These are phyloP conservation scores for Nemania sp. DNA, from an alignment of 2,329 filamentous ascomycete genomes.

Conservation along the genomic window DNA sequence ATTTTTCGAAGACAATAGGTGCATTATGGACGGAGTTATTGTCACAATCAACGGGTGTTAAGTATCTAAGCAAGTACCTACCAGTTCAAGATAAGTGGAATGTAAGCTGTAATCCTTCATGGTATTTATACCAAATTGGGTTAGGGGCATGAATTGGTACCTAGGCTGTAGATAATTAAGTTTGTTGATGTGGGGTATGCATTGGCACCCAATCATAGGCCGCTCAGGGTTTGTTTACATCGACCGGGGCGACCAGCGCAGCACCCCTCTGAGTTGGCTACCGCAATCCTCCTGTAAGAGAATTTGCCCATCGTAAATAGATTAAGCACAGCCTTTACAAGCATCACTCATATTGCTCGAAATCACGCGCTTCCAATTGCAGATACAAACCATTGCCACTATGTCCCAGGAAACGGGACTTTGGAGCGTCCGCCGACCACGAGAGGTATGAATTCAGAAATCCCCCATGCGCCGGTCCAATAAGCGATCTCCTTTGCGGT, in stretches of 20 bases:
- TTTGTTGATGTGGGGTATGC: slow-evolving; percentile 40
- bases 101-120: no score
- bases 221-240: slow-evolving; percentile 49
- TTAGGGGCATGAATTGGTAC: no score
- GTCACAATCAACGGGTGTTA: no score
- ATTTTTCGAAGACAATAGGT: not conserved
- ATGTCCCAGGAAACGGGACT: slow-evolving; percentile 91
- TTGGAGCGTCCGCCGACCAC: slow-evolving; percentile 90
- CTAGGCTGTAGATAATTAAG: not conserved
- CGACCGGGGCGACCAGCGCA: slow-evolving; percentile 31
- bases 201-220: slow-evolving; percentile 41
- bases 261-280: slow-evolving; percentile 3
- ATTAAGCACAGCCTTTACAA: not conserved
- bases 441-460: slow-evolving; percentile 75
- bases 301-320: slow-evolving; percentile 11
- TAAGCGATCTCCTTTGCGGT: slow-evolving; percentile 23
- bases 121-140: no score
- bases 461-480: slow-evolving; percentile 35
- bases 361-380: not conserved
- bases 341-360: not conserved
- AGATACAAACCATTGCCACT: slow-evolving; percentile 46
- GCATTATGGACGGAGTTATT: no score
- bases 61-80: not conserved
- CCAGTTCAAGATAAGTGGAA: no score
- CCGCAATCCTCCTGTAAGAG: slow-evolving; percentile 17